Conservation (phyloP, 495 filamentous ascomycete genomes). For the Amniculicola lignicola region DNA sequence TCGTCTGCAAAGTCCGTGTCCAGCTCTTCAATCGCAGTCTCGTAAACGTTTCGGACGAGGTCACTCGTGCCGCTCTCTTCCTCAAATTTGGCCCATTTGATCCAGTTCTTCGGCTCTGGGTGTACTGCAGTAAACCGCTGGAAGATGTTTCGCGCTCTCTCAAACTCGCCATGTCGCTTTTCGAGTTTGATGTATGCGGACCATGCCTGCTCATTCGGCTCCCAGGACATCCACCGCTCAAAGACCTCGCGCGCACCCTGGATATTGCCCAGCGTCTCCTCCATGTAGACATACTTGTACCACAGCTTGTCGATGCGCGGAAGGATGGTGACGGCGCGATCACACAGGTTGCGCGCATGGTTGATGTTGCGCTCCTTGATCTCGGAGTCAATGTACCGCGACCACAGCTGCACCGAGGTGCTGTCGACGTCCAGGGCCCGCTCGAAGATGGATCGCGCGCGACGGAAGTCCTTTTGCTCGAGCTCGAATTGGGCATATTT, state of each 20-base stretch:
- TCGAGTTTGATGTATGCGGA: constrained; percentile 93
- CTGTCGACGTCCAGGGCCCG: constrained; percentile 88
- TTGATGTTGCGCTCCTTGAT: constrained; percentile 90
- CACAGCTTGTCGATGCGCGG: constrained; percentile 92
- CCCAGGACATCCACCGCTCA: constrained; percentile 98
- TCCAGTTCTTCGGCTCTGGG: constrained; percentile 94
- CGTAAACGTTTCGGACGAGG: constrained; percentile 84
- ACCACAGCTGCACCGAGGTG: constrained; percentile 76
- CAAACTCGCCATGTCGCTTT: constrained; percentile 88
- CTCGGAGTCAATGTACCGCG: constrained; percentile 92
- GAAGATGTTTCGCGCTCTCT: constrained; percentile 80
- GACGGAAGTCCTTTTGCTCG: constrained; percentile 96
- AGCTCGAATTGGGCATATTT: constrained; percentile 96
- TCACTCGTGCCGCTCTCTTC: constrained; percentile 91
- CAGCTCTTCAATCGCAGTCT: constrained; percentile 79
- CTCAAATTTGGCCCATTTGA: constrained; percentile 97
- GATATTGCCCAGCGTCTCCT: constrained; percentile 92
- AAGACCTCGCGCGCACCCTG: constrained; percentile 92
- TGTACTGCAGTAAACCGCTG: constrained; percentile 90
- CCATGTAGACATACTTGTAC: constrained; percentile 99
- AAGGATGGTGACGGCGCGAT: constrained; percentile 89
- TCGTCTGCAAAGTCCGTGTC: constrained; percentile 98
- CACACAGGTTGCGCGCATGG: constrained; percentile 89
- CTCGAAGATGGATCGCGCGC: constrained; percentile 94
- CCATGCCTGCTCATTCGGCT: constrained; percentile 95